Evolutionary conservation across 495 filamentous ascomycete species (phyloP).

Genomic region (Bathelium albidoporum): DNA sequence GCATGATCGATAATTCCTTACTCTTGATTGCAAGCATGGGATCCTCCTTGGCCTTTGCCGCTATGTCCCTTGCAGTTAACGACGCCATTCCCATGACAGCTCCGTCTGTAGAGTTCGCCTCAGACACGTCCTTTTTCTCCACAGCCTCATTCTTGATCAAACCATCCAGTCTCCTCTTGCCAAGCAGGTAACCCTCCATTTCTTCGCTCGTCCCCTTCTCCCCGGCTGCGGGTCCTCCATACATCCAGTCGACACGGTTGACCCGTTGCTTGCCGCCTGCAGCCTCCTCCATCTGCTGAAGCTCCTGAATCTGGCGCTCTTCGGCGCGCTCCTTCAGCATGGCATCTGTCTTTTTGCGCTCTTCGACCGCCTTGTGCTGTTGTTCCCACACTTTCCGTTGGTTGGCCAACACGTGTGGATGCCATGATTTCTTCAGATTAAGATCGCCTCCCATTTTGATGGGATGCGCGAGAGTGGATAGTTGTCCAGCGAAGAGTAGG

Average conservation of each 20-base stretch:
- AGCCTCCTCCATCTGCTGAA: slow-evolving; percentile 80
- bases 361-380: slow-evolving; percentile 88
- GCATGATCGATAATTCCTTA: slow-evolving; percentile 76
- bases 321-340: slow-evolving; percentile 85
- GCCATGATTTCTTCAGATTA: slow-evolving; percentile 97
- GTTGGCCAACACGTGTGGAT: slow-evolving; percentile 73
- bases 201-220: slow-evolving; percentile 78
- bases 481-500: not conserved
- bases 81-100: slow-evolving; percentile 44
- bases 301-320: slow-evolving; percentile 84
- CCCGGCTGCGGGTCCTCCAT: slow-evolving; percentile 64
- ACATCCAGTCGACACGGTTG: slow-evolving; percentile 95
- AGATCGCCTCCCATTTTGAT: slow-evolving; percentile 71
- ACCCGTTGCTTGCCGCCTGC: slow-evolving; percentile 66
- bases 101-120: slow-evolving; percentile 48
- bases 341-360: slow-evolving; percentile 83
- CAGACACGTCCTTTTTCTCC: slow-evolving; percentile 50
- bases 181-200: slow-evolving; percentile 86
- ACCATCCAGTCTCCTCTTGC: slow-evolving; percentile 78
- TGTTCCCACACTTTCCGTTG: slow-evolving; percentile 75
- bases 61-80: slow-evolving; percentile 62
- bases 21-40: slow-evolving; percentile 85
- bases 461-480: slow-evolving; percentile 7
- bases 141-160: slow-evolving; percentile 72
- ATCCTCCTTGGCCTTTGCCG: slow-evolving; percentile 76